Evolutionary conservation across 2,329 filamentous ascomycete species (phyloP).

Genomic region (Fusarium subtropicale): DNA sequence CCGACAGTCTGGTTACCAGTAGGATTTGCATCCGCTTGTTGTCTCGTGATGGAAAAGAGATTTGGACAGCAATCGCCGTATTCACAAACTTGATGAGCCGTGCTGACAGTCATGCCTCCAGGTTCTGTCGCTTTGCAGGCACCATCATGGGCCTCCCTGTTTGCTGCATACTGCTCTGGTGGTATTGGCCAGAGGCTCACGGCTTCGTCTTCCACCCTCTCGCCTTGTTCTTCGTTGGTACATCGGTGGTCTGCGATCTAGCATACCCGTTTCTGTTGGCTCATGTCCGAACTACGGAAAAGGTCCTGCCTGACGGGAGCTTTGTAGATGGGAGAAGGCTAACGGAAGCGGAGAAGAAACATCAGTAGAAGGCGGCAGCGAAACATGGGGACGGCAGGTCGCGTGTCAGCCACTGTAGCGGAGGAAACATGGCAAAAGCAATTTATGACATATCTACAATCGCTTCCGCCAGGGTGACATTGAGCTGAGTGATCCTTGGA

Average conservation of each 20-base stretch:
- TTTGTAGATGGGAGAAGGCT: constrained; percentile 44
- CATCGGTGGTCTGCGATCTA: constrained; percentile 57
- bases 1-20: background rate
- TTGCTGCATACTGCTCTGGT: constrained; percentile 58
- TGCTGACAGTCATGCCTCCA: constrained; percentile 44
- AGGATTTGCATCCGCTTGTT: background rate
- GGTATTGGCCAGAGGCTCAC: constrained; percentile 64
- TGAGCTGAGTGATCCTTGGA: background rate
- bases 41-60: constrained; percentile 14
- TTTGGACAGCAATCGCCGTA: background rate
- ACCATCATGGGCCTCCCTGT: constrained; percentile 56
- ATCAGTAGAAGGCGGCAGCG: constrained; percentile 17
- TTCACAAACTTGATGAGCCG: background rate
- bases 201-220: constrained; percentile 59
- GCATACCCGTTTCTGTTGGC: constrained; percentile 59
- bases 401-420: background rate
- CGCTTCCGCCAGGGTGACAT: background rate
- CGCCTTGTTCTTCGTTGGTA: constrained; percentile 56
- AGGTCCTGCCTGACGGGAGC: constrained; percentile 53
- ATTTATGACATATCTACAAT: constrained; percentile 9
- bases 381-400: background rate
- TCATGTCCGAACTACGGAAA: constrained; percentile 55
- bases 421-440: constrained; percentile 8
- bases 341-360: constrained; percentile 36
- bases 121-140: constrained; percentile 58